A percentile compares a stretch with the other conserved stretches of the same genome.
These are phyloP conservation scores for Symbiodinium pilosum DNA, from an alignment of 73 alveolate species.

Conservation along the genomic window DNA sequence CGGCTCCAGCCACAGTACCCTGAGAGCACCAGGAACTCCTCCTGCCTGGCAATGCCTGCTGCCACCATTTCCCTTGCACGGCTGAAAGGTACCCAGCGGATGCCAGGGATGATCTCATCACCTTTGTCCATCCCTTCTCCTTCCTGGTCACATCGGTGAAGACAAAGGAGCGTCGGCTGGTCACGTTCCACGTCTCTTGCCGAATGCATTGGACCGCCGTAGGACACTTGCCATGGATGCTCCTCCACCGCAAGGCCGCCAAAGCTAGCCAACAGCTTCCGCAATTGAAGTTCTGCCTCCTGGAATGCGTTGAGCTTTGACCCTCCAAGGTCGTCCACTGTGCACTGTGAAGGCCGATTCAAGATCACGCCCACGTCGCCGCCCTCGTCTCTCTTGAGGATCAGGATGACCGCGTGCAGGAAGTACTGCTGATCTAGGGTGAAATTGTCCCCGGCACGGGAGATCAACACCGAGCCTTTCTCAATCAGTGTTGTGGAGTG, in stretches of 20 bases:
- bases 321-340: not conserved
- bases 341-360: not conserved
- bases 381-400: not conserved
- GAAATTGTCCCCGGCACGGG: not conserved
- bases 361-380: conserved; percentile 1
- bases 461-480: not conserved
- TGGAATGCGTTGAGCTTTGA: not conserved
- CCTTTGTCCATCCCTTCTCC: not conserved
- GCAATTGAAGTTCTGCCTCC: not conserved
- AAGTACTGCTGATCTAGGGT: conserved; percentile 6
- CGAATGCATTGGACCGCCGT: not conserved
- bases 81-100: not conserved
- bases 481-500: not conserved
- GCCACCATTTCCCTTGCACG: conserved; percentile 17
- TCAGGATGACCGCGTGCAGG: not conserved
- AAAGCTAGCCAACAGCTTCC: not conserved
- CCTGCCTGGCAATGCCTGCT: conserved; percentile 5
- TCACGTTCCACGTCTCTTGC: not conserved
- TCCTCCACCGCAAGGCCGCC: not conserved
- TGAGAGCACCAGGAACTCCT: not conserved
- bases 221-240: conserved; percentile 8
- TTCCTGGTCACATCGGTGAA: not conserved
- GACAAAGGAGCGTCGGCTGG: not conserved
- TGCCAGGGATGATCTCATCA: not conserved
- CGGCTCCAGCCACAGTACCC: conserved; percentile 3